Percentiles rank a stretch among this genome's conserved stretches.
Evolutionary conservation across 2,329 filamentous ascomycete species (phyloP).

Genomic region (Aspergillus unguis): DNA sequence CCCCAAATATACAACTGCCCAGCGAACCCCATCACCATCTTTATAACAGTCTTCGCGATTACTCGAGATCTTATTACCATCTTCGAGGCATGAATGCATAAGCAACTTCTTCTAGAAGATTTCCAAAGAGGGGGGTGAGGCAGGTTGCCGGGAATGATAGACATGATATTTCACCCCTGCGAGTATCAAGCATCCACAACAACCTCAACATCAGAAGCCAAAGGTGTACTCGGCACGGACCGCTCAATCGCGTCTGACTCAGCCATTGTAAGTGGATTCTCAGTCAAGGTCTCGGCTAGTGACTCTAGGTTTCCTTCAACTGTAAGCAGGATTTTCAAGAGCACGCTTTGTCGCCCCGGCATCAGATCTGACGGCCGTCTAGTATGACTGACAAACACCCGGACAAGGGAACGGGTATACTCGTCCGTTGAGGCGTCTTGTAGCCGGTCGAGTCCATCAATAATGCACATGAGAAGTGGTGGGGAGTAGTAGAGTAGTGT

Average conservation of each 20-base stretch:
- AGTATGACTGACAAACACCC: conserved; percentile 33
- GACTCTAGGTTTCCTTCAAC: conserved; percentile 30
- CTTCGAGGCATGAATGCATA: too few relatives aligned
- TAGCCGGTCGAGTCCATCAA: conserved; percentile 36
- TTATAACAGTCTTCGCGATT: too few relatives aligned
- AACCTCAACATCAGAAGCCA: conserved; percentile 27
- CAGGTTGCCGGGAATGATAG: not conserved
- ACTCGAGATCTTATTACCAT: too few relatives aligned
- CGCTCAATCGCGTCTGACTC: conserved; percentile 24
- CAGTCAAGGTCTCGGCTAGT: conserved; percentile 32
- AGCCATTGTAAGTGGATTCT: conserved; percentile 30
- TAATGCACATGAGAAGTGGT: conserved; percentile 35
- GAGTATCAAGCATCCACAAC: conserved; percentile 31
- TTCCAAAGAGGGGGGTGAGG: not conserved
- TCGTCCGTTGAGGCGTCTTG: conserved; percentile 32
- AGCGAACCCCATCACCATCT: too few relatives aligned
- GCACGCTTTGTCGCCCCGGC: conserved; percentile 22
- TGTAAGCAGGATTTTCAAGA: conserved; percentile 38
- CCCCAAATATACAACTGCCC: too few relatives aligned
- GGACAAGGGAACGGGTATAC: conserved; percentile 33
- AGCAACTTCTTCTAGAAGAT: too few relatives aligned
- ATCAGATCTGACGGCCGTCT: conserved; percentile 20
- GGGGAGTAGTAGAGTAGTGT: conserved; percentile 34
- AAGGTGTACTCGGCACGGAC: conserved; percentile 21
- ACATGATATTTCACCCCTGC: not conserved